These are phyloP conservation scores for Irpex sp. DNA, from an alignment of 1,284 basidiomycete species.

Conservation along the genomic window DNA sequence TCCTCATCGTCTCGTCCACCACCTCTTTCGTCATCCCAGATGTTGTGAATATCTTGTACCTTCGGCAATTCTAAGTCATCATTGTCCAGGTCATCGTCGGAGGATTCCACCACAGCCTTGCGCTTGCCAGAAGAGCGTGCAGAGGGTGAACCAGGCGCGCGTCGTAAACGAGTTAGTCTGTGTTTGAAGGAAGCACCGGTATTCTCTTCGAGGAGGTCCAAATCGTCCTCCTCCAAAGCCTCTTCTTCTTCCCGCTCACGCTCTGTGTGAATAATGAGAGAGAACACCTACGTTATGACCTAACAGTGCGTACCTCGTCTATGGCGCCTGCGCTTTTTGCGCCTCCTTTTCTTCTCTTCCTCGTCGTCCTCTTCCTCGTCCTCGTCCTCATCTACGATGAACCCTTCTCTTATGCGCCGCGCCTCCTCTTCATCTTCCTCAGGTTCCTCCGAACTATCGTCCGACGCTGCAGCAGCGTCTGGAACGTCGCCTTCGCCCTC, in stretches of 20 bases:
- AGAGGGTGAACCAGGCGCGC: constrained; percentile 68
- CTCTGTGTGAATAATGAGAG: constrained; percentile 18
- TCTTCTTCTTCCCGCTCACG: constrained; percentile 52
- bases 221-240: constrained; percentile 92
- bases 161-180: constrained; percentile 70
- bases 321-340: constrained; percentile 60
- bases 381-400: constrained; percentile 85
- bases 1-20: constrained; percentile 61
- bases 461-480: constrained; percentile 40
- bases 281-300: not conserved
- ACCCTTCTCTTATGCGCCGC: constrained; percentile 69
- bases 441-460: constrained; percentile 83
- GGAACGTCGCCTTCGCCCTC: constrained; percentile 48
- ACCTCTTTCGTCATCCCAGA: constrained; percentile 79
- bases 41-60: constrained; percentile 70
- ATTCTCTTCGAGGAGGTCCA: constrained; percentile 94
- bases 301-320: constrained; percentile 46
- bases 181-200: constrained; percentile 73
- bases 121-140: constrained; percentile 57
- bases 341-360: constrained; percentile 53
- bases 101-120: constrained; percentile 56
- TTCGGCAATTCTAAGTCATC: constrained; percentile 48
- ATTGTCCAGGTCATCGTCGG: constrained; percentile 70
- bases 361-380: constrained; percentile 64
- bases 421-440: constrained; percentile 84